Evolutionary conservation across 1,139 yeast species (phyloP).

Genomic region (Suhomyces kunorum): DNA sequence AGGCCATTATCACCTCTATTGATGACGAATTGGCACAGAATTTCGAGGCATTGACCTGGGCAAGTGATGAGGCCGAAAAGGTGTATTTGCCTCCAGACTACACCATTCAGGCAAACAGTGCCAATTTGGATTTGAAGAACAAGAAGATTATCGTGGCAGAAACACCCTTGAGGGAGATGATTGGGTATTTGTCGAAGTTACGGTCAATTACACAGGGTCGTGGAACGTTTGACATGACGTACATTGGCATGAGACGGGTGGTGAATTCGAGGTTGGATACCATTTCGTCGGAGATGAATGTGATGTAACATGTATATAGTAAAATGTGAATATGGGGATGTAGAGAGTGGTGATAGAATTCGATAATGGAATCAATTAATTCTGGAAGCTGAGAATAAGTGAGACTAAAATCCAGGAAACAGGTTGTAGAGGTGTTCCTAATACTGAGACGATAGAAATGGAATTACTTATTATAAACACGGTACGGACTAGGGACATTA

Average conservation of each 20-base stretch:
- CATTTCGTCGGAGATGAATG: conserved; percentile 24
- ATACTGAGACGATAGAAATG: too few relatives aligned
- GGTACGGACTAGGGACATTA: too few relatives aligned
- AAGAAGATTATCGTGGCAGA: conserved; percentile 67
- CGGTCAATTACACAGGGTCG: conserved; percentile 89
- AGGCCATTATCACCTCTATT: conserved; percentile 66
- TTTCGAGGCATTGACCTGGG: conserved; percentile 42
- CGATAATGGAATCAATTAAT: too few relatives aligned
- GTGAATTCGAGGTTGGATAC: conserved; percentile 45
- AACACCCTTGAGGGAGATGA: conserved; percentile 87
- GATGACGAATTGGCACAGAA: conserved; percentile 57
- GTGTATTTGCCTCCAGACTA: conserved; percentile 62
- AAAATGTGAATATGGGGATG: not conserved
- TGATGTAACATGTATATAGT: conserved; percentile 7
- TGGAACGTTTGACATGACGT: conserved; percentile 79
- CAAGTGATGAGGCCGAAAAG: conserved; percentile 51
- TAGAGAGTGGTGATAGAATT: too few relatives aligned
- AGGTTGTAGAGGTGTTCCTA: too few relatives aligned
- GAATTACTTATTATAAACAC: too few relatives aligned
- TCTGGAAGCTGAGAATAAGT: too few relatives aligned
- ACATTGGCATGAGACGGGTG: conserved; percentile 69
- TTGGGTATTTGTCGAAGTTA: conserved; percentile 77
- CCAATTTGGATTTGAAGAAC: conserved; percentile 25
- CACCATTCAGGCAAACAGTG: conserved; percentile 27
- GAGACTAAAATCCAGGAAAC: too few relatives aligned